Evolutionary conservation across 202 grass and related monocot species (phyloP).

Genomic region (Brachypodium distachyon): DNA sequence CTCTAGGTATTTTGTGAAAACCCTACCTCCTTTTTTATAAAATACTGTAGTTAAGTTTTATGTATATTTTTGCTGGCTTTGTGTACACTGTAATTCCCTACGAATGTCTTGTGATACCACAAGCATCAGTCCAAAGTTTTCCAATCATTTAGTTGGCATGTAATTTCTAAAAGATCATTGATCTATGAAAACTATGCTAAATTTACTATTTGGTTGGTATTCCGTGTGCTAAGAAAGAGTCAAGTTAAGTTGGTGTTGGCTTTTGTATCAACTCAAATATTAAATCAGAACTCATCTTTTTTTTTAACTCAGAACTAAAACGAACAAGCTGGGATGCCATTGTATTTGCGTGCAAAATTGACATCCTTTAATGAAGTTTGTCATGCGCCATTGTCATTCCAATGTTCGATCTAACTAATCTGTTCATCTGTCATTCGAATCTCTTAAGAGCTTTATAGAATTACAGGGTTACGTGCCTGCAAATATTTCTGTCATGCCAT

Average conservation of each 20-base stretch:
- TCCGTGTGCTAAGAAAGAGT: neutral
- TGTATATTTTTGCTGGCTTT: neutral
- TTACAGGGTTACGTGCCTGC: neutral
- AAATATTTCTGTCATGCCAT: conserved; percentile 3
- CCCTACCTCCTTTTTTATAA: neutral
- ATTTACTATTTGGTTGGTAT: neutral
- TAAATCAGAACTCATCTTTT: too few relatives aligned
- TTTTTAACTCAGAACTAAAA: neutral
- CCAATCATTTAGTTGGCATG: neutral
- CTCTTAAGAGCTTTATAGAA: neutral
- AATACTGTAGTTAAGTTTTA: neutral
- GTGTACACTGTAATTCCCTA: neutral
- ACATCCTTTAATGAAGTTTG: neutral
- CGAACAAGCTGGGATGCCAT: neutral
- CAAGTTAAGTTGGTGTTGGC: neutral
- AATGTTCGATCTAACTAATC: neutral
- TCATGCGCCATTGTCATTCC: neutral
- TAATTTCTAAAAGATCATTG: conserved; percentile 3
- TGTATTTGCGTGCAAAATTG: conserved; percentile 1
- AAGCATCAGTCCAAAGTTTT: neutral
- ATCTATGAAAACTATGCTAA: neutral
- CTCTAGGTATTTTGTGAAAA: conserved; percentile 4
- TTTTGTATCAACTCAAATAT: neutral
- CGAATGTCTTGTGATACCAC: neutral
- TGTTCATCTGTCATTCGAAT: conserved; percentile 9